Evolutionary conservation across 148 eudicot genomes (phyloP), one percentile per base, ranked within the genome.

Genomic region (Arbutus unedo): DNA sequence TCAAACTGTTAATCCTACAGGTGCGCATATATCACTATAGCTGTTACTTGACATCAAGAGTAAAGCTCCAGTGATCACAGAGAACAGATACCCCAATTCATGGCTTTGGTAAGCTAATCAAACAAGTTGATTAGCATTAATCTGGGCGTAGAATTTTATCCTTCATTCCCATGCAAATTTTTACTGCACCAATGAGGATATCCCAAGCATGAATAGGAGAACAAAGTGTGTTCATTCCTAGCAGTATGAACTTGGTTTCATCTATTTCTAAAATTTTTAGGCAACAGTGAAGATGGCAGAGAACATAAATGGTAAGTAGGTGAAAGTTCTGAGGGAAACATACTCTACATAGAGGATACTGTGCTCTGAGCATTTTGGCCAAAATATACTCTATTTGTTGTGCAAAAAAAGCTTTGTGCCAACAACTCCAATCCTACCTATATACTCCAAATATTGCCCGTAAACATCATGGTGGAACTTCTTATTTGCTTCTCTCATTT

Each of bases 391-490:
- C 15, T 60, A n/a, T 79, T 51, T 60, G 54, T 45, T 59, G 55
- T 50, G 59, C 57, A 53, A 50, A 25, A 25, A 31, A 4, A 68
- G n/a, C 41, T 45, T 7, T 21, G 19, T 49, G 23, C 2, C 38
- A 0, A 53, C 47, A 73, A 73, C 76, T 73, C 76, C 31, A 73
- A 19, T 31, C 60, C 60, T 53, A 31, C 8, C 4, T 8, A 15
- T 14, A 50, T 23, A 15, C 81, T 19, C 51, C n/a, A 57, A n/a
- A 6, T 49, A 25, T 67, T 51, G 18, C 54, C 68, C 4, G 62
- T 18, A 45, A 62, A 78, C 41, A 79, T 44, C 81, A 45, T 6
- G 6, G 38, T 57, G 23, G 54, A 82, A 82, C 64, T 81, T 81
- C n/a, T 51, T 8, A 25, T 23, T 38, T 45, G 55, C 31, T 47